phyloP scores from a whole-genome alignment of 495 filamentous ascomycete species.

The Podospora pseudoanserina region DNA sequence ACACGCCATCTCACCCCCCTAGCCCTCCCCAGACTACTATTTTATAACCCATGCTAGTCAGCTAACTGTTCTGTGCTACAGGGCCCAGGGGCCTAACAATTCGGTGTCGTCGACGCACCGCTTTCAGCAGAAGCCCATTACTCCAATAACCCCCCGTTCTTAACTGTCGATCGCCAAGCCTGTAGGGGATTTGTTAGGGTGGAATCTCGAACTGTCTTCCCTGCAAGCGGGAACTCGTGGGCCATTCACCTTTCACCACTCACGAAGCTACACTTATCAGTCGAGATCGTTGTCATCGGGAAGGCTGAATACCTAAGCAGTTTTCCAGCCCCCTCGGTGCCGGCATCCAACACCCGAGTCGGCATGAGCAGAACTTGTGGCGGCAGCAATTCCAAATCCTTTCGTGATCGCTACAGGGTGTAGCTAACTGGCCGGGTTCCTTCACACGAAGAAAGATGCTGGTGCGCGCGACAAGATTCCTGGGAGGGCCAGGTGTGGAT shows the following conservation, averaged over 20 bases:
- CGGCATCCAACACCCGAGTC: neutral
- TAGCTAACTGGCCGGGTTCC: neutral
- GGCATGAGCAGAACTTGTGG: neutral
- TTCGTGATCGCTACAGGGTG: neutral
- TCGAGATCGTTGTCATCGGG: slow-evolving; percentile 2
- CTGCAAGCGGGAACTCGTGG: neutral
- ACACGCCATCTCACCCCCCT: neutral
- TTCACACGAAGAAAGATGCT: neutral
- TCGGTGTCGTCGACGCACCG: slow-evolving; percentile 1
- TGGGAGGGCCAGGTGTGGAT: neutral
- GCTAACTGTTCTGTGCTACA: neutral
- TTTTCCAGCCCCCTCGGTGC: neutral
- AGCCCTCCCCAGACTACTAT: neutral
- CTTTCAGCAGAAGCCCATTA: slow-evolving; percentile 6
- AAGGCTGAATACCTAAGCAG: neutral
- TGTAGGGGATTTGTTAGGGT: slow-evolving; percentile 3
- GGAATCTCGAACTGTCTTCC: slow-evolving; percentile 2
- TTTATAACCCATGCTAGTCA: neutral
- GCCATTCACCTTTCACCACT: neutral
- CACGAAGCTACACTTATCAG: neutral
- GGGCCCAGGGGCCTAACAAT: neutral
- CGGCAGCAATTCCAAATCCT: neutral
- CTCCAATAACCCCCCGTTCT: neutral
- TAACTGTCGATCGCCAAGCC: slow-evolving; percentile 6
- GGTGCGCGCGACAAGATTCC: neutral